Evolutionary conservation across 306 rosid genomes (phyloP).

Genomic region (Prosopis cineraria): DNA sequence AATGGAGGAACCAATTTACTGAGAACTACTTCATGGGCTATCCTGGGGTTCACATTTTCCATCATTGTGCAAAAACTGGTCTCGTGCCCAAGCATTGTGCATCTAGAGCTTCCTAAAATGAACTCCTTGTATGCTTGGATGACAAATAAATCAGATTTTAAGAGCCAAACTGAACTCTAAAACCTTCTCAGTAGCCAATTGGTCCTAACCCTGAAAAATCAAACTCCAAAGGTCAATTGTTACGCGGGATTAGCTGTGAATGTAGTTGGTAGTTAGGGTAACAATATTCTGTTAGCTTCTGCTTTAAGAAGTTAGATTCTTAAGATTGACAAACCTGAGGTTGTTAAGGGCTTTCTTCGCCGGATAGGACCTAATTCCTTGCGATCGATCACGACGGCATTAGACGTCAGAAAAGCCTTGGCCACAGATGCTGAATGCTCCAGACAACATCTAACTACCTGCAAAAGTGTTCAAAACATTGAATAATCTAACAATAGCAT

Average conservation of each 20-base stretch:
- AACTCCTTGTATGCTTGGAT: conserved; percentile 4
- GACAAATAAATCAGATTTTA: conserved; percentile 1
- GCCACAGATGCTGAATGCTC: conserved; percentile 93
- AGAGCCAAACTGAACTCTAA: conserved; percentile 11
- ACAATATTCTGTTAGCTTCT: not conserved
- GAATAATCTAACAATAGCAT: not conserved
- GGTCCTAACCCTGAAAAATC: conserved; percentile 55
- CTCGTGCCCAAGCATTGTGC: not conserved
- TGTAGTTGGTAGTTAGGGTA: not conserved
- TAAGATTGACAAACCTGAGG: conserved; percentile 43
- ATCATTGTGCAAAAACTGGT: conserved; percentile 3
- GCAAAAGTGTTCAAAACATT: conserved; percentile 34
- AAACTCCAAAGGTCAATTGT: conserved; percentile 10
- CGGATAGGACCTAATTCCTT: conserved; percentile 45
- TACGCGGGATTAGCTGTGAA: not conserved
- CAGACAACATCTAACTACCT: conserved; percentile 92
- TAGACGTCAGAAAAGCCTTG: conserved; percentile 74
- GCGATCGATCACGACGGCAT: conserved; percentile 79
- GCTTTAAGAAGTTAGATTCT: not conserved
- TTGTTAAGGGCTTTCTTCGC: conserved; percentile 47
- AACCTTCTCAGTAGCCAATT: conserved; percentile 41
- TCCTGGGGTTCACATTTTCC: conserved; percentile 3
- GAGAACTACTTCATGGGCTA: conserved; percentile 1
- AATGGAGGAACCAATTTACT: conserved; percentile 4
- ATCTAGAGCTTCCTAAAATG: not conserved